Evolutionary conservation across 768 basidiomycete species (phyloP), one percentile per base, ranked within the genome.

Genomic region (Boletus rubropictus): DNA sequence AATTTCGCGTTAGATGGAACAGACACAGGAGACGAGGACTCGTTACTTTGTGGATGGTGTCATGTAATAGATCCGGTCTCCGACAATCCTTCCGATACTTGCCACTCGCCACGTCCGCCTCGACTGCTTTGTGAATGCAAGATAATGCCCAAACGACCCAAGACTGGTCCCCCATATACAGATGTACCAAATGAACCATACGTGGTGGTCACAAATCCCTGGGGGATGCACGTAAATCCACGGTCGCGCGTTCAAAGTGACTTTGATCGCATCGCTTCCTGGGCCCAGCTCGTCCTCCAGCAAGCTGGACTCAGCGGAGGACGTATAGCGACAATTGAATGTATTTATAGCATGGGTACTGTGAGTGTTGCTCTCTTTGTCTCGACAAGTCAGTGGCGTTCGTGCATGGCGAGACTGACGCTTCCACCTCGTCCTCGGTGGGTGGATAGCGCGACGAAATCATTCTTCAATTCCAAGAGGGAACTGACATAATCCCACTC

Each of bases 91-190:
- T 49, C 43, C 50, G 44, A 33, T 37, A 28, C 21, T n/a, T 4
- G 46, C 14, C 9, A 10, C 12, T 10, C 20, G 18, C 39, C 5
- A 28, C 17, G 12, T 14, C 8, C 2, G 12, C 42, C 34, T 7
- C 14, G 20, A 47, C 42, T 8, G 1, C 31, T 2, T 28, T n/a
- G 39, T 27, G 24, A 22, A 36, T 22, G 5, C 28, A 32, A 25
- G 14, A 24, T 4, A 15, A 60, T 63, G 59, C 59, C 61, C 6
- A 50, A 36, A 28, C 52, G 25, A 48, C 22, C 50, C 6, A 67
- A 63, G 35, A 7, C 50, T 6, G 66, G 64, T 1, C 64, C 64
- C 0, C 64, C 66, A 0, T 66, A 66, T 34, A 53, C 49, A 22
- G 51, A 61, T 8, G 38, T 55, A 18, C 55, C 59, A 10, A 9